Conservation (phyloP, 441 rosid genomes). For the Aquilaria agallochum region DNA sequence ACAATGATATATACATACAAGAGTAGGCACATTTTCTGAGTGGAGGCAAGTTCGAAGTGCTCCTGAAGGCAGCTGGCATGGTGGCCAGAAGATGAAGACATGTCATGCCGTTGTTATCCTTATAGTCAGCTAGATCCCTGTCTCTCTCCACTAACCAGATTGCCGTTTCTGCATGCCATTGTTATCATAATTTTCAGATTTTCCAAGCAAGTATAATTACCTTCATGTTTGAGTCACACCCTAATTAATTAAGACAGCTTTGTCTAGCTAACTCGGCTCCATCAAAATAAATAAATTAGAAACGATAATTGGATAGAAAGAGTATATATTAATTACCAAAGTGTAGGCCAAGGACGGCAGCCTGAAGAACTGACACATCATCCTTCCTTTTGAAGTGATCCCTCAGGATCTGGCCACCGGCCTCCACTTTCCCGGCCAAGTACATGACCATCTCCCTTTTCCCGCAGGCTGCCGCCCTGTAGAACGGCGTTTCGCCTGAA, state of each 20-base stretch:
- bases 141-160: slow-evolving; percentile 9
- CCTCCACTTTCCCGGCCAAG: not conserved
- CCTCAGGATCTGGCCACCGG: not conserved
- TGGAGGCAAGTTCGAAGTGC: not conserved
- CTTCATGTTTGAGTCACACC: too few species aligned
- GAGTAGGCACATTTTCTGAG: not conserved
- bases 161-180: slow-evolving; percentile 16
- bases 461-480: slow-evolving; percentile 17
- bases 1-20: slow-evolving; percentile 8
- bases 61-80: slow-evolving; percentile 17
- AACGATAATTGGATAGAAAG: not conserved
- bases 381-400: not conserved
- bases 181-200: too few species aligned
- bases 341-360: slow-evolving; percentile 15
- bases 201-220: too few species aligned
- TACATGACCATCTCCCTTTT: slow-evolving; percentile 4
- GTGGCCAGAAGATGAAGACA: slow-evolving; percentile 17
- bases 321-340: slow-evolving; percentile 8
- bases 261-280: too few species aligned
- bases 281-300: too few species aligned
- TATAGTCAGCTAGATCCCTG: not conserved
- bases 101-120: slow-evolving; percentile 9
- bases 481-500: slow-evolving; percentile 17
- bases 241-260: too few species aligned
- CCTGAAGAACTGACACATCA: slow-evolving; percentile 16